Evolutionary conservation across 139 green algal species (phyloP), one percentile per base, ranked within the genome.

Genomic region (Chlorella sp.): DNA sequence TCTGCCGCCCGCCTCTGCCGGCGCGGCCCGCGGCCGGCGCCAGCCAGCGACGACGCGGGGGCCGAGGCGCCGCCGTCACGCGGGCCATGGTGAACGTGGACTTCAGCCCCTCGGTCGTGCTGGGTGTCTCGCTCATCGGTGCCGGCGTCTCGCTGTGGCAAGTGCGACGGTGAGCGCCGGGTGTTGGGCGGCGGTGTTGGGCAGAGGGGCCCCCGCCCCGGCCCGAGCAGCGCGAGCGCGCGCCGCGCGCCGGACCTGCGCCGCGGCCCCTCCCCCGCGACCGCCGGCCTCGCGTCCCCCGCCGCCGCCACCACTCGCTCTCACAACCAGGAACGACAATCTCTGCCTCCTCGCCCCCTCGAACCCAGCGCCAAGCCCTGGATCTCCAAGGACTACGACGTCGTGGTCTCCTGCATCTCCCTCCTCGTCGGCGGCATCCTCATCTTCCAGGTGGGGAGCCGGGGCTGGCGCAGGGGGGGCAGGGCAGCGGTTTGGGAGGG

Each of bases 31-130:
- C 21, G 55, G 21, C 21, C 11, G 21, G 55, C 11, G n/a, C 59
- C 14, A n/a, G 59, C 59, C 42, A 14, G 29, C n/a, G n/a, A n/a
- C n/a, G n/a, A n/a, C 53, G 14, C 53, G 31, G 53, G 12, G 58
- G 29, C 38, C 19, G 19, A 60, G 53, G 19, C 17, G 53, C 11
- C 7, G 11, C 7, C n/a, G 11, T 17, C 35, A 29, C 53, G 38
- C n/a, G 38, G 1, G 84, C 84, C 12, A 88, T 91, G 84, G 87
- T 94, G 8, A 92, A 91, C 70, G 83, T 94, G 6, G 89, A 94
- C 69, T 71, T 92, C 50, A 90, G 86, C 55, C 89, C 89, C 12
- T 83, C 88, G 12, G 80, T 90, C 9, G 53, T 93, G 7, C 76
- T 94, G 17, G 89, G 89, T 14, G 67, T 84, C 36, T 71, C 71